phyloP scores from a whole-genome alignment of 306 rosid species.

The Cicer chorassanicum region DNA sequence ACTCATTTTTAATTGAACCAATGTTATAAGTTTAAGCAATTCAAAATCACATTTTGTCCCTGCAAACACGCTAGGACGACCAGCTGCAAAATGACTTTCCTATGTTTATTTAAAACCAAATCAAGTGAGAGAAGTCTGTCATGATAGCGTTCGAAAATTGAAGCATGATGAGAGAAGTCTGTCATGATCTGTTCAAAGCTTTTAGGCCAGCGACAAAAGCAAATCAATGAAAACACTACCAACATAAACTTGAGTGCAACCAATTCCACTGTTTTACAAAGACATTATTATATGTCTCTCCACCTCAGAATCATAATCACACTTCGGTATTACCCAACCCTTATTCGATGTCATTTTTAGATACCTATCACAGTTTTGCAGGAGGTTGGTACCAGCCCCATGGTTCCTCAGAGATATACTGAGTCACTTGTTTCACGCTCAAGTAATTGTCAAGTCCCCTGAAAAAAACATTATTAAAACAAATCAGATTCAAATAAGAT shows the following conservation, averaged over 20 bases:
- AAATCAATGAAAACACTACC: conserved; percentile 7
- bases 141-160: not conserved
- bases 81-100: too few species aligned
- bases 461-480: conserved; percentile 39
- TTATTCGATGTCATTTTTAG: conserved; percentile 30
- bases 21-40: too few species aligned
- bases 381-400: conserved; percentile 98
- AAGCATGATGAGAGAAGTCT: conserved; percentile 28
- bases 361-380: conserved; percentile 66
- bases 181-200: too few species aligned
- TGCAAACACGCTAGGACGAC: too few species aligned
- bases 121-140: not conserved
- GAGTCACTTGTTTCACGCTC: conserved; percentile 95
- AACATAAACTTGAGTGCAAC: conserved; percentile 24
- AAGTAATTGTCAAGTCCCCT: conserved; percentile 95
- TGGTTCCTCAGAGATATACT: conserved; percentile 73
- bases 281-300: conserved; percentile 5
- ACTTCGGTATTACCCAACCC: conserved; percentile 14
- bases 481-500: conserved; percentile 12
- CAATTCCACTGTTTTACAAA: conserved; percentile 28
- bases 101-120: too few species aligned
- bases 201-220: not conserved
- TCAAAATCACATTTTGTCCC: too few species aligned
- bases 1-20: too few species aligned
- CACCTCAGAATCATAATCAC: not conserved